These are phyloP conservation scores for Capronia epimyces DNA, from an alignment of 2,329 filamentous ascomycete genomes.

Conservation along the genomic window DNA sequence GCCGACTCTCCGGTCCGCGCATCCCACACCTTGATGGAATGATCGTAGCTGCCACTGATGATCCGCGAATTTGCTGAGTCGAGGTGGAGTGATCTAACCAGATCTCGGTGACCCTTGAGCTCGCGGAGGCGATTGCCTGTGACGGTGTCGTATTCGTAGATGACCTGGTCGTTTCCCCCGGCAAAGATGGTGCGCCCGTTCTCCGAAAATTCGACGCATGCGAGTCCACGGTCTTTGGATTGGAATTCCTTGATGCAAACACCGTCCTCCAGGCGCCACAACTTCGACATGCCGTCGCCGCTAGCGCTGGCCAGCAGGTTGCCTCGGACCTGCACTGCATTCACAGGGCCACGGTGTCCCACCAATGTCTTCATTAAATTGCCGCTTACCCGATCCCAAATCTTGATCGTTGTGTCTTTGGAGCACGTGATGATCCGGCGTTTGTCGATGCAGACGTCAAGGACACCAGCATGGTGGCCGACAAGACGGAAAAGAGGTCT, in stretches of 20 bases:
- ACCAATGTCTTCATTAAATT: conserved; percentile 69
- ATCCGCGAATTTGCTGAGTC: conserved; percentile 81
- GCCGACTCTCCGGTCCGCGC: conserved; percentile 76
- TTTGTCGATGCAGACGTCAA: conserved; percentile 89
- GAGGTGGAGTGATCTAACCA: conserved; percentile 86
- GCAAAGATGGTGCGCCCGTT: conserved; percentile 91
- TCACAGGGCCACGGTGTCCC: conserved; percentile 87
- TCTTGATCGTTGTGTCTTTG: conserved; percentile 88
- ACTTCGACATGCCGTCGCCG: conserved; percentile 84
- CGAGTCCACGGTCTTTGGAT: conserved; percentile 86
- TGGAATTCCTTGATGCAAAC: conserved; percentile 84
- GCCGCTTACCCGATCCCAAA: conserved; percentile 84
- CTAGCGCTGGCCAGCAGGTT: conserved; percentile 90
- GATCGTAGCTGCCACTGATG: conserved; percentile 89
- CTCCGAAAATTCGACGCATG: conserved; percentile 92
- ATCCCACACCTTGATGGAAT: conserved; percentile 91
- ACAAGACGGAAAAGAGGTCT: conserved; percentile 70
- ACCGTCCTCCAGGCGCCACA: conserved; percentile 91
- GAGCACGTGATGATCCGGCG: conserved; percentile 94
- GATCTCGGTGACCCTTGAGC: conserved; percentile 73
- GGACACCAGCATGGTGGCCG: conserved; percentile 78
- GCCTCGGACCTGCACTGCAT: conserved; percentile 89
- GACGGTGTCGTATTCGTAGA: conserved; percentile 92
- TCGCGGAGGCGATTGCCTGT: conserved; percentile 77
- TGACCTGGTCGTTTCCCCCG: conserved; percentile 90